Evolutionary conservation across 306 rosid species (phyloP).

Genomic region (Biancaea sappan): DNA sequence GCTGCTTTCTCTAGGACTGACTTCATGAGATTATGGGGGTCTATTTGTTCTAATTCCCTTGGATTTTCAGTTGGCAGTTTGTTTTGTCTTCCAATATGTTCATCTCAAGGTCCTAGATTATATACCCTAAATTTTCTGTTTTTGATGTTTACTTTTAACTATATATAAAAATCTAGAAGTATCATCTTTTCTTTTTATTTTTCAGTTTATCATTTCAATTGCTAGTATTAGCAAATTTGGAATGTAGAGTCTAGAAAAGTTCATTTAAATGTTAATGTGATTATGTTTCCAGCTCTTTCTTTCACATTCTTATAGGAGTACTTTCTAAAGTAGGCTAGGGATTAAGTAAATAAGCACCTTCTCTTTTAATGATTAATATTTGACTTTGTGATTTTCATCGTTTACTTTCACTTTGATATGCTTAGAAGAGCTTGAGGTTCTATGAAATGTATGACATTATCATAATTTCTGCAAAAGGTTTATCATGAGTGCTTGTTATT

Average conservation of each 20-base stretch:
- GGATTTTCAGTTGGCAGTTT: background rate
- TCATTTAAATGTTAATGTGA: background rate
- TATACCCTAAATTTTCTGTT: background rate
- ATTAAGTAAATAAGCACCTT: background rate
- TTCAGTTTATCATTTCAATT: background rate
- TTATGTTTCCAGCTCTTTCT: background rate
- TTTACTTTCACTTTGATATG: background rate
- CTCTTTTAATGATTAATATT: background rate
- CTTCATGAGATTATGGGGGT: background rate
- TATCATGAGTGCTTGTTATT: no score
- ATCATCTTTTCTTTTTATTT: background rate
- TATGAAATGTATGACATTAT: no score
- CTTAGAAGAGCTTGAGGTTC: background rate
- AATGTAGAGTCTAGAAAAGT: background rate
- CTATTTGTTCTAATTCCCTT: background rate
- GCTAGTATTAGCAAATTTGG: constrained; percentile 6
- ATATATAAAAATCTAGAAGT: background rate
- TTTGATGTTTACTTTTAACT: background rate
- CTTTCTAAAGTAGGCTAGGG: background rate
- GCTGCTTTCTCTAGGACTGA: background rate
- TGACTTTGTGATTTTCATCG: background rate
- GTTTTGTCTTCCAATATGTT: background rate
- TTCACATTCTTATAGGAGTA: background rate
- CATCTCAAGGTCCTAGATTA: background rate
- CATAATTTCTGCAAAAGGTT: no score